phyloP scores from a whole-genome alignment of 2,329 filamentous ascomycete species.

The Talaromyces amestolkiae region DNA sequence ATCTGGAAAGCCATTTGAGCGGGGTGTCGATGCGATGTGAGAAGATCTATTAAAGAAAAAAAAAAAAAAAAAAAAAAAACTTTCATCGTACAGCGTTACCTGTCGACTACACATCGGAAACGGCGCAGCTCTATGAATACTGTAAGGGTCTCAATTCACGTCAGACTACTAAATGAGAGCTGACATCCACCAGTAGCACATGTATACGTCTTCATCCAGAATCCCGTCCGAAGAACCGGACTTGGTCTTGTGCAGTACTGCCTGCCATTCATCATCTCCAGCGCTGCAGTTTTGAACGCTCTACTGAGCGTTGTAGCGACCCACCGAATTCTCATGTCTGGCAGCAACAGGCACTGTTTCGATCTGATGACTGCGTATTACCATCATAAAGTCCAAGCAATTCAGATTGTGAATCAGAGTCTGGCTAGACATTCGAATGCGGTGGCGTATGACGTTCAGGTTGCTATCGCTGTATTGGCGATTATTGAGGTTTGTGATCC shows the following conservation, averaged over 20 bases:
- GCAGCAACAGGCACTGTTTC: neutral
- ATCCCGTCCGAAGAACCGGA: conserved; percentile 1
- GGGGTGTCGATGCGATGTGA: neutral
- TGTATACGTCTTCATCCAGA: conserved; percentile 11
- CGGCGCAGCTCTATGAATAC: conserved; percentile 3
- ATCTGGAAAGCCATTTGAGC: neutral
- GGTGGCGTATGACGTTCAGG: neutral
- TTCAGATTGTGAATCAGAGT: conserved; percentile 8
- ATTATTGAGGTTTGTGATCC: conserved; percentile 6
- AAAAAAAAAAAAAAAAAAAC: too few relatives aligned
- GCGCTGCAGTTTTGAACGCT: neutral
- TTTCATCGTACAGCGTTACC: conserved; percentile 7
- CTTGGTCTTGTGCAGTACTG: conserved; percentile 1
- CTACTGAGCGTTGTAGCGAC: conserved; percentile 6
- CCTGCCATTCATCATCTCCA: conserved; percentile 5
- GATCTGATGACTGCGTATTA: conserved; percentile 3
- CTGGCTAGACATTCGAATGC: neutral
- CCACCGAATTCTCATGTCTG: conserved; percentile 1
- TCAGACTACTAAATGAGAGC: neutral
- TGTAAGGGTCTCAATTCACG: neutral
- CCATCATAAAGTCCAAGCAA: conserved; percentile 12
- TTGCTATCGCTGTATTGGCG: conserved; percentile 9
- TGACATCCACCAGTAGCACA: neutral
- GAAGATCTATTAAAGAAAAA: neutral
- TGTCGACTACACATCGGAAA: neutral